phyloP scores from a whole-genome alignment of 2,329 filamentous ascomycete genomes.

The Colletotrichum agaves region DNA sequence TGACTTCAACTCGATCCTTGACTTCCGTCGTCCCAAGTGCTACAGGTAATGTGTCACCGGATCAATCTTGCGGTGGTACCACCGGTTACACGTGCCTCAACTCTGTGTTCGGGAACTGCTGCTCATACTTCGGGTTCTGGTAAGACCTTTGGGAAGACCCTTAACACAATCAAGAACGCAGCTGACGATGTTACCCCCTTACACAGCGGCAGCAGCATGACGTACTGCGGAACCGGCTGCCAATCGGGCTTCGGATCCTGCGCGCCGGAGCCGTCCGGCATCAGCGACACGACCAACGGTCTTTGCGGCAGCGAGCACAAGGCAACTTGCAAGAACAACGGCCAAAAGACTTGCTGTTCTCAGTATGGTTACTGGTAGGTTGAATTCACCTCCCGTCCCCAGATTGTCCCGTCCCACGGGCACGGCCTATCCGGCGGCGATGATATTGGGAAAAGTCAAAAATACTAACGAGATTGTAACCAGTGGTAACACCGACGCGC shows the following conservation, averaged over 20 bases:
- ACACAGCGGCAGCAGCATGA: conserved; percentile 45
- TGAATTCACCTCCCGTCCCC: not conserved
- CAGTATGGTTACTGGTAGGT: conserved; percentile 49
- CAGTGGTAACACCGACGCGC: conserved; percentile 43
- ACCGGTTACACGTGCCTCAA: conserved; percentile 50
- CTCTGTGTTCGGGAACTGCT: conserved; percentile 51
- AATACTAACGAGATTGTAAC: conserved; percentile 25
- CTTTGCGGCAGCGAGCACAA: conserved; percentile 47
- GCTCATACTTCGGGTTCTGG: conserved; percentile 55
- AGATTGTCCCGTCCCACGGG: not conserved
- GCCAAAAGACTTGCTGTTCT: conserved; percentile 50
- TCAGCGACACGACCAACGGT: conserved; percentile 49
- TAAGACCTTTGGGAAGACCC: conserved; percentile 39
- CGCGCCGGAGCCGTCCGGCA: conserved; percentile 38
- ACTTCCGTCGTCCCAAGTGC: conserved; percentile 8
- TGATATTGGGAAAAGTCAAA: not conserved
- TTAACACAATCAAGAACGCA: not conserved
- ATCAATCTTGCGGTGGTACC: conserved; percentile 51
- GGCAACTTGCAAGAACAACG: conserved; percentile 47
- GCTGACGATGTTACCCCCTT: conserved; percentile 22
- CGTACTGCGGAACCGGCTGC: conserved; percentile 53
- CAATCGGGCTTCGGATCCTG: conserved; percentile 49
- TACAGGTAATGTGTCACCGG: conserved; percentile 44
- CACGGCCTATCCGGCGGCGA: conserved; percentile 4
- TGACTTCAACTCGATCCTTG: conserved; percentile 7